Conservation (phyloP, 1,139 yeast species). For the Candida pseudoviswanathii region DNA sequence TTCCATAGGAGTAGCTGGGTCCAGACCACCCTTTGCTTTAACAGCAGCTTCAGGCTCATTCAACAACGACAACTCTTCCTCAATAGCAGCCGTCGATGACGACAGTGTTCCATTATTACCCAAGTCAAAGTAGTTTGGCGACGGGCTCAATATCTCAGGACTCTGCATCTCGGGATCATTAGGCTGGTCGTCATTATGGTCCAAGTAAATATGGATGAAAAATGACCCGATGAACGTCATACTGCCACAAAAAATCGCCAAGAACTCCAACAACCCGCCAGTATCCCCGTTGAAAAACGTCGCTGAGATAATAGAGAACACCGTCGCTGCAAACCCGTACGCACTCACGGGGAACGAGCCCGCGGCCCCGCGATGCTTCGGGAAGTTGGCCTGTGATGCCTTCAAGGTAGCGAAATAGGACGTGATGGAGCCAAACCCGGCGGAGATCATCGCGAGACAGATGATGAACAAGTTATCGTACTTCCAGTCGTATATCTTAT, state of each 20-base stretch:
- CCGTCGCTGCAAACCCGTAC: constrained; percentile 53
- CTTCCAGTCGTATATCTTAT: constrained; percentile 29
- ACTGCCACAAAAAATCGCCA: constrained; percentile 40
- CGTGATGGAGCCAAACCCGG: constrained; percentile 68
- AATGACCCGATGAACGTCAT: constrained; percentile 40
- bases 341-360: constrained; percentile 63
- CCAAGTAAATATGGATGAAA: constrained; percentile 36
- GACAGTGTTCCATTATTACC: not conserved
- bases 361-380: constrained; percentile 69
- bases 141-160: constrained; percentile 7
- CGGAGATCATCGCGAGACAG: constrained; percentile 44
- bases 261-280: constrained; percentile 39
- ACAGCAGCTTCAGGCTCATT: not conserved
- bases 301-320: constrained; percentile 49
- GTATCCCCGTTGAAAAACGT: constrained; percentile 45
- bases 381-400: constrained; percentile 70
- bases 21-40: constrained; percentile 2
- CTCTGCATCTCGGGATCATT: constrained; percentile 11
- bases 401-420: constrained; percentile 68
- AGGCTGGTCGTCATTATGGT: constrained; percentile 22
- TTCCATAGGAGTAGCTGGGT: constrained; percentile 9
- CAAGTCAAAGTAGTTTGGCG: constrained; percentile 4
- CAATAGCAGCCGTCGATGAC: not conserved
- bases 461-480: constrained; percentile 27
- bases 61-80: constrained; percentile 4